Conservation (phyloP, 345 rosid genomes). For the Microthlaspi erraticum region DNA sequence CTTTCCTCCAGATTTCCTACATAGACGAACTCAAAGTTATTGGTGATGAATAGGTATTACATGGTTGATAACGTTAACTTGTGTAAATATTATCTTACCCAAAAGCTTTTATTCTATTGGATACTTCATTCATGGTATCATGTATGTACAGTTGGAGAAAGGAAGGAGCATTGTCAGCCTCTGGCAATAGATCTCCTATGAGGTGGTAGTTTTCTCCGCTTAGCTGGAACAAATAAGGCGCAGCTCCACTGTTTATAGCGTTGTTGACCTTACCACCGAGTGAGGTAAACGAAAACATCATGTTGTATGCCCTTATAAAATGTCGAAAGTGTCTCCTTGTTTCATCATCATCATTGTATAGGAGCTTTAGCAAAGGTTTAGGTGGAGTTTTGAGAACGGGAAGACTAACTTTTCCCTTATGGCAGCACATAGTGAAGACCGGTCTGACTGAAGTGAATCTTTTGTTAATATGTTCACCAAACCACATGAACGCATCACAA, state of each 20-base stretch:
- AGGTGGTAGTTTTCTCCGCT: background rate
- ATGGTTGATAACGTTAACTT: too few relatives aligned
- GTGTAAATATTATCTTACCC: too few relatives aligned
- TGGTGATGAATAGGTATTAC: too few relatives aligned
- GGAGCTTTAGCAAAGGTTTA: too few relatives aligned
- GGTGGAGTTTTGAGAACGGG: too few relatives aligned
- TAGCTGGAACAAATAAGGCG: background rate
- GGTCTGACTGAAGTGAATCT: too few relatives aligned
- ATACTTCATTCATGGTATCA: background rate
- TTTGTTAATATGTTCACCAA: too few relatives aligned
- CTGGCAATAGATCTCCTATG: background rate
- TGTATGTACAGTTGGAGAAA: background rate
- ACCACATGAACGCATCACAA: too few relatives aligned
- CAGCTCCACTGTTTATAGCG: background rate
- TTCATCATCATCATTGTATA: too few relatives aligned
- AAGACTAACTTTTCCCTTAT: too few relatives aligned
- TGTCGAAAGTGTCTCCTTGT: background rate
- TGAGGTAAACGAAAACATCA: constrained; percentile 2
- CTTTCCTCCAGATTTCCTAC: background rate
- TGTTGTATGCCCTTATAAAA: background rate
- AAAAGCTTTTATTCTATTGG: background rate
- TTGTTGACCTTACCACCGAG: background rate
- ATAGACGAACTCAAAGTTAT: background rate
- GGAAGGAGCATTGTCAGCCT: background rate
- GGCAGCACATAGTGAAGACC: too few relatives aligned